Base-by-base conservation (phyloP, 805 yeast genomes). In the Nakazawaea laoshanensis region DNA sequence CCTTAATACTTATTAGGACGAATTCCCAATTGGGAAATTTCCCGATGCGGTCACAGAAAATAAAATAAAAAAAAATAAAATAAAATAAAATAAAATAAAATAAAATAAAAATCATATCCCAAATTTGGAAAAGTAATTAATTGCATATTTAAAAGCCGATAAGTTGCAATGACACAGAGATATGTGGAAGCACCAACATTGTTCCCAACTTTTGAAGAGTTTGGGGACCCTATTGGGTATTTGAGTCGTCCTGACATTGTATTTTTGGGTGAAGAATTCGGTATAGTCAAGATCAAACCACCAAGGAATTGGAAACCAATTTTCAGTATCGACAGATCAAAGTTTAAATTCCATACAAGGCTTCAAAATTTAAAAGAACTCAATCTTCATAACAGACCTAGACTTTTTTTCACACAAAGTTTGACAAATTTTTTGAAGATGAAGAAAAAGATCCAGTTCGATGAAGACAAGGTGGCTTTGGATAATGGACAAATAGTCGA, bases 271-370 rank as follows among this genome's bases (percentile, higher is more conserved):
- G 52, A 53, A 7, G 43, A 59, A 31, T 70, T 52, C 43, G 79
- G 79, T 3, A 55, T 73, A n/a, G 50, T 73, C 19, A 73, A 73
- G 44, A 44, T 73, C 2, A 57, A 61, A 7, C 79, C 79, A 4
- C 79, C 79, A 0, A 35, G 41, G 12, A 53, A 46, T n/a, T 73
- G 77, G 77, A 49, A 48, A 29, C 77, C 79, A 1, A 73, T 72
- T 0, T 66, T 79, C 41, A 63, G 74, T 35, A 56, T 81, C 14
- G 63, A 79, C 30, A 58, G 61, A 29, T 45, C 56, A 5, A 49
- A 48, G n/a, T 81, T 82, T 52, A 63, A 55, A 30, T 82, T 83
- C 47, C 77, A 72, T 40, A 79, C 86, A 7, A 53, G 94, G 35
- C 49, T 77, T n/a, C 92, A 82, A 49, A 69, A 65, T 29, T 47